Evolutionary conservation across 345 rosid species (phyloP).

Genomic region (Eucalyptus curtisii): DNA sequence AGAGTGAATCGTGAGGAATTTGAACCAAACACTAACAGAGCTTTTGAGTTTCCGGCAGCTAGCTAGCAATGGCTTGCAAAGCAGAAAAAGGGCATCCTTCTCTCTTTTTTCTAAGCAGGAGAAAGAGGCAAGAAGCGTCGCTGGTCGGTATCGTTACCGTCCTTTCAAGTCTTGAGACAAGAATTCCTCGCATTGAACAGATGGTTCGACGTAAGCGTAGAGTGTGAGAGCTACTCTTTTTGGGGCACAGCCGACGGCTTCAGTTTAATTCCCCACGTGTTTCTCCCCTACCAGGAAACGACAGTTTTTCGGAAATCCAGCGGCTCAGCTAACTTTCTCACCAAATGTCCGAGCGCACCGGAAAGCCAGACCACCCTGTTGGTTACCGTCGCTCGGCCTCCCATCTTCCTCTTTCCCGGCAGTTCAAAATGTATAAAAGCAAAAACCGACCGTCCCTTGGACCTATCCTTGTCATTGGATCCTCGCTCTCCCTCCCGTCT

Average conservation of each 20-base stretch:
- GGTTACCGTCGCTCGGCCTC: not conserved
- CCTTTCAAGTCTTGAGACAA: not conserved
- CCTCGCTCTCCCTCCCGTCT: not conserved
- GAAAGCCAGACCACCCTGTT: not conserved
- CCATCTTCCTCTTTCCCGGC: not conserved
- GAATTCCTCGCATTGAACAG: accelerated
- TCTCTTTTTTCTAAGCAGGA: not conserved
- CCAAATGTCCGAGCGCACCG: not conserved
- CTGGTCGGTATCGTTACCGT: accelerated
- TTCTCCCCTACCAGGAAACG: accelerated
- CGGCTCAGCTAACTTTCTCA: not conserved
- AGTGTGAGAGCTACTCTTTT: not conserved
- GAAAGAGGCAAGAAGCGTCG: too few species aligned
- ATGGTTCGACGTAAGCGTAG: not conserved
- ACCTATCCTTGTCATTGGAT: accelerated
- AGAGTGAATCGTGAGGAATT: not conserved
- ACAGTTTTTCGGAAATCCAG: not conserved
- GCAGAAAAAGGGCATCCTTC: not conserved
- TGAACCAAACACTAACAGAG: not conserved
- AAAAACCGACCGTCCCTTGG: not conserved
- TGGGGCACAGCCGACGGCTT: not conserved
- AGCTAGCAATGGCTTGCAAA: not conserved
- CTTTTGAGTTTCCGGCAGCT: not conserved
- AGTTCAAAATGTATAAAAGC: not conserved
- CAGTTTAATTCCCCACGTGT: not conserved